These are phyloP conservation scores for Atractiella rhizophila DNA, from an alignment of 768 basidiomycete genomes.

Conservation along the genomic window DNA sequence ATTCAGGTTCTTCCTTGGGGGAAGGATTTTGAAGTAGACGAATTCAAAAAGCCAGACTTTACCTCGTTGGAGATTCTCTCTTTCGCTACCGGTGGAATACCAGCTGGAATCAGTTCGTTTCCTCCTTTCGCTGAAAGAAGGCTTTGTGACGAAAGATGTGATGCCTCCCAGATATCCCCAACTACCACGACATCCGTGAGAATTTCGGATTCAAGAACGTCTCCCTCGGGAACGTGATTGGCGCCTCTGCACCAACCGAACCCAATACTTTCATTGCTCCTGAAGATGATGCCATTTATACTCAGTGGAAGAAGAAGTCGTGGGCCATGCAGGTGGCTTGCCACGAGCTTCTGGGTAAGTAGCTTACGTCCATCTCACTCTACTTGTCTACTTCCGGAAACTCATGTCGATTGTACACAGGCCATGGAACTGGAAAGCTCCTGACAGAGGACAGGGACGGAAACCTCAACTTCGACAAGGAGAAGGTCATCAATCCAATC, in stretches of 20 bases:
- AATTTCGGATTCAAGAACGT: no score
- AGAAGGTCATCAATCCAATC: slow-evolving; percentile 23
- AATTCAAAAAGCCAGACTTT: slow-evolving; percentile 68
- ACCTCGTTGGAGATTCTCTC: slow-evolving; percentile 48
- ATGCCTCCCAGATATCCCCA: slow-evolving; percentile 23
- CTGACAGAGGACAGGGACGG: slow-evolving; percentile 53
- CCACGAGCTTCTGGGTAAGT: slow-evolving; percentile 52
- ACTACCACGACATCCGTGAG: slow-evolving; percentile 41
- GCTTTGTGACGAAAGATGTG: no score
- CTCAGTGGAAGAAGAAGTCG: slow-evolving; percentile 47
- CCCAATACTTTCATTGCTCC: no score
- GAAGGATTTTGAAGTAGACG: slow-evolving; percentile 28
- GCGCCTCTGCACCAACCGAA: no score
- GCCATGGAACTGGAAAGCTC: no score
- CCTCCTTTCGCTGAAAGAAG: neutral
- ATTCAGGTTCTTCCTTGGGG: slow-evolving; percentile 41
- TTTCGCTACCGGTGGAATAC: slow-evolving; percentile 71
- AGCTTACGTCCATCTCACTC: neutral
- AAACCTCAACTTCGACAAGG: slow-evolving; percentile 53
- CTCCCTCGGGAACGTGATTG: no score
- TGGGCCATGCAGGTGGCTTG: slow-evolving; percentile 71
- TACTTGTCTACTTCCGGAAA: no score
- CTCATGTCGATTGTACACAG: no score
- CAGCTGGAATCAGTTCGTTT: slow-evolving; percentile 40
- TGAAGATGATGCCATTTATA: slow-evolving; percentile 66